Evolutionary conservation across 73 alveolate genomes (phyloP).

Genomic region (Effrenium voratum): DNA sequence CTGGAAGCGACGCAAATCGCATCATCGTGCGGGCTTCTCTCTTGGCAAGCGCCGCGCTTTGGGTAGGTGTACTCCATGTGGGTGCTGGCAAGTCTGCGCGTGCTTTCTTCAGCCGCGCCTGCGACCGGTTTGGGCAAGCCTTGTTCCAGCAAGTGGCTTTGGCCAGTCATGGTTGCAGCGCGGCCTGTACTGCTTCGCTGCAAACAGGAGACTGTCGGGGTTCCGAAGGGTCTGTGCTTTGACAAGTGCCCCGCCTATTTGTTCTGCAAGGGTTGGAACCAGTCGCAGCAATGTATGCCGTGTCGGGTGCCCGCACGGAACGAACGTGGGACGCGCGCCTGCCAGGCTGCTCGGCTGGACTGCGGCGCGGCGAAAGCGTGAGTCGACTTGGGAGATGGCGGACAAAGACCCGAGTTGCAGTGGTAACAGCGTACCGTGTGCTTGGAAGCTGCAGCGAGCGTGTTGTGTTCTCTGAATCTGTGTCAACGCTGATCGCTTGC

Average conservation of each 20-base stretch:
- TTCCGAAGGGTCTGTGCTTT: too few species aligned
- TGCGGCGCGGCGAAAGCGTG: too few species aligned
- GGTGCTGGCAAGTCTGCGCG: background rate
- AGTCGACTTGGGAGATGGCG: too few species aligned
- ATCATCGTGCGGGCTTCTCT: background rate
- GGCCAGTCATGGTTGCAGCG: background rate
- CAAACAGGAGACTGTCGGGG: too few species aligned
- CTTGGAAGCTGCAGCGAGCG: conserved; percentile 33
- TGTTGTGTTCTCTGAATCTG: background rate
- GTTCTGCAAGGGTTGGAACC: too few species aligned
- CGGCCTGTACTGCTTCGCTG: conserved; percentile 1
- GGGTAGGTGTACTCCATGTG: conserved; percentile 16
- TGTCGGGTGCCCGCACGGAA: too few species aligned
- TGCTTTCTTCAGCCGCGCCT: background rate
- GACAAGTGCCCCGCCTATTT: too few species aligned
- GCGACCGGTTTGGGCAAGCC: background rate
- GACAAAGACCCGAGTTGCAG: too few species aligned
- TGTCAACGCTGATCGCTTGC: too few species aligned
- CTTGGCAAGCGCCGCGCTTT: background rate
- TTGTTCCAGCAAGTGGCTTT: background rate
- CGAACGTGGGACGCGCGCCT: too few species aligned
- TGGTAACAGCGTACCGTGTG: background rate
- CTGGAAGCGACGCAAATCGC: background rate
- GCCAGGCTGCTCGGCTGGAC: too few species aligned
- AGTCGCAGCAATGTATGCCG: too few species aligned